Evolutionary conservation across 371 early-diverging fungal genomes (phyloP), one percentile per base, ranked within the genome.

Genomic region (Mucor plumbeus): DNA sequence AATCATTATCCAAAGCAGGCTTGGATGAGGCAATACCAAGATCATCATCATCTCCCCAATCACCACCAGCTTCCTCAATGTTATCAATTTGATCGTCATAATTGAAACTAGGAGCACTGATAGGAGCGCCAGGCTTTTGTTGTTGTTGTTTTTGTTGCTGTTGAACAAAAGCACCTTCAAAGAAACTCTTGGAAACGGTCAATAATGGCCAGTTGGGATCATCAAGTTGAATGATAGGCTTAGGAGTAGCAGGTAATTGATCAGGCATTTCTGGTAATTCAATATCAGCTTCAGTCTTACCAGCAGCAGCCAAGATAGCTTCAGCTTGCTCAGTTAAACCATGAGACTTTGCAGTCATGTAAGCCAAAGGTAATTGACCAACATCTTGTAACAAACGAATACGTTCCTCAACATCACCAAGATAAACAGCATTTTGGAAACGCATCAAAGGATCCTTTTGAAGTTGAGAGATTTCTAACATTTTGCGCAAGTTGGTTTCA

Each of bases 201-300:
- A 95, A 83, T 65, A 88, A 83, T 7, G 97, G 96, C 97, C 96
- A 96, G 83, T 95, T 93, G 44, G 86, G 75, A 71, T 95, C 94
- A 50, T 83, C 76, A 11, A 92, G 83, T 38, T 85, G 76, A 58
- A 84, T 72, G 9, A 91, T 76, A 9, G 96, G 95, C 38, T 86
- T 85, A 3, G 82, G 71, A n/a, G 92, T 85, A 39, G 82, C 74
- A 36, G 94, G 82, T 9, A 91, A 77, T 33, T 58, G 48, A 6
- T 77, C 72, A 39, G 79, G 78, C 4, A 62, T 38, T 1, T 82
- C 72, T 8, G 87, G 74, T 26, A 86, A 72, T 10, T 89, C 81
- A 14, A 94, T 85, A 7, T 88, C 88, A 7, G 84, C 88, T 11
- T 87, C 84, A 0, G 91, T 82, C 50, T 89, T 73, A 5, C 88